A percentile compares a stretch with the other conserved stretches of the same genome.
phyloP scores from a whole-genome alignment of 2,329 filamentous ascomycete genomes.

The Alternaria metachromatica region DNA sequence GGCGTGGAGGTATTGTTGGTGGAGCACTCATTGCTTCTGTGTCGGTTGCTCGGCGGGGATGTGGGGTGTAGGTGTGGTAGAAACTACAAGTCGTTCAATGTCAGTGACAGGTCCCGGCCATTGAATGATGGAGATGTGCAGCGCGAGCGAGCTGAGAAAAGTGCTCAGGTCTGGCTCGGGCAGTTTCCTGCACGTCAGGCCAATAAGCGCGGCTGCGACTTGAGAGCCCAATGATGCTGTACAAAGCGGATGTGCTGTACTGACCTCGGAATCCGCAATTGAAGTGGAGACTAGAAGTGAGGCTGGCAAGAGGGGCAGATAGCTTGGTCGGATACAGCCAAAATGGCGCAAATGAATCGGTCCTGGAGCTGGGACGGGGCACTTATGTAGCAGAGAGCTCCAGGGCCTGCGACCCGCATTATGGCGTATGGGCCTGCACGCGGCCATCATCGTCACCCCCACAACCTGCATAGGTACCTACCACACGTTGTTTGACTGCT shows the following conservation, averaged over 20 bases:
- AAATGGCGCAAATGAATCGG: slow-evolving; percentile 26
- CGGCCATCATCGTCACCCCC: slow-evolving; percentile 23
- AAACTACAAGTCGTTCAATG: slow-evolving; percentile 21
- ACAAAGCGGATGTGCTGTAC: slow-evolving; percentile 25
- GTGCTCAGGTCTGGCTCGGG: slow-evolving; percentile 17
- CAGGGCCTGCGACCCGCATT: slow-evolving; percentile 33
- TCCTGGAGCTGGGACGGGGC: slow-evolving; percentile 23
- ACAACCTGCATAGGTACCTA: slow-evolving; percentile 19
- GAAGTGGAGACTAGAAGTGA: slow-evolving; percentile 3
- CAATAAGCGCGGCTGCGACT: slow-evolving; percentile 23
- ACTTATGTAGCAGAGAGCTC: slow-evolving; percentile 35
- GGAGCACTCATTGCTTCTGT: slow-evolving; percentile 54
- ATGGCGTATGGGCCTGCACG: slow-evolving; percentile 33
- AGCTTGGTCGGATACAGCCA: slow-evolving; percentile 10
- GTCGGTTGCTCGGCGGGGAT: slow-evolving; percentile 18
- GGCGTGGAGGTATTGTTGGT: slow-evolving; percentile 67
- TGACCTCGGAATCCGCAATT: slow-evolving; percentile 22
- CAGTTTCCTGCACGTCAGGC: slow-evolving; percentile 24
- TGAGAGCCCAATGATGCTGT: slow-evolving; percentile 24
- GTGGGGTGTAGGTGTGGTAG: slow-evolving; percentile 17
- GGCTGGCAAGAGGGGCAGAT: slow-evolving; percentile 2
- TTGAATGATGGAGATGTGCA: slow-evolving; percentile 26
- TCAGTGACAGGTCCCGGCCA: slow-evolving; percentile 29
- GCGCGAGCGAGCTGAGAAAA: slow-evolving; percentile 23
- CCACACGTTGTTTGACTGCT: slow-evolving; percentile 1